Conservation (phyloP, 208 protist genomes). For the Wallacemonas sp. region DNA sequence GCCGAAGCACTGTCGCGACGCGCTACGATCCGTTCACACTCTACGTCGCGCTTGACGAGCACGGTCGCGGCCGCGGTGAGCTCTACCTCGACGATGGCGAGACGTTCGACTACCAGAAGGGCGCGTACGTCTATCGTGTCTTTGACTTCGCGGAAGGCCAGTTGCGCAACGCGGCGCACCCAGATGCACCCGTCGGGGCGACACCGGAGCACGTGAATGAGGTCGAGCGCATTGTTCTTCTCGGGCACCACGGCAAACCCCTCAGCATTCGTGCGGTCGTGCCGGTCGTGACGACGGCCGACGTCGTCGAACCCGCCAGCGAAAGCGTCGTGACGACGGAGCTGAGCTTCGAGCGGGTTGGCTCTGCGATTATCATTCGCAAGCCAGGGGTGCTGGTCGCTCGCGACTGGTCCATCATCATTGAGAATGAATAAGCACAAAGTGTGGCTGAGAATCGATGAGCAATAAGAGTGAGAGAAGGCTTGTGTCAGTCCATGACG, state of each 20-base stretch:
- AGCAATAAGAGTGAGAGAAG: too few species aligned
- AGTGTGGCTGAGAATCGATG: too few species aligned
- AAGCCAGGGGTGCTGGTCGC: conserved; percentile 51
- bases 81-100: conserved; percentile 81
- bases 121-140: conserved; percentile 47
- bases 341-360: conserved; percentile 62
- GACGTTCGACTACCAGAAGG: conserved; percentile 64
- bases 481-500: too few species aligned
- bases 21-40: conserved; percentile 94
- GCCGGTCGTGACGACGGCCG: not conserved
- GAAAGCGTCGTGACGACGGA: conserved; percentile 11
- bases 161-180: conserved; percentile 31
- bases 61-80: conserved; percentile 64
- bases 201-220: conserved; percentile 26
- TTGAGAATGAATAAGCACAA: conserved; percentile 48
- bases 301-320: conserved; percentile 15
- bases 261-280: conserved; percentile 18
- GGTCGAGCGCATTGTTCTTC: conserved; percentile 74
- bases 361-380: conserved; percentile 53
- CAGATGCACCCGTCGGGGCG: not conserved
- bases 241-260: conserved; percentile 51
- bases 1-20: conserved; percentile 82
- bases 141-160: conserved; percentile 49
- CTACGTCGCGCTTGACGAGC: conserved; percentile 80
- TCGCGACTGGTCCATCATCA: conserved; percentile 60